These are phyloP conservation scores for Ogataea ganodermae DNA, from an alignment of 805 yeast genomes.

Conservation along the genomic window DNA sequence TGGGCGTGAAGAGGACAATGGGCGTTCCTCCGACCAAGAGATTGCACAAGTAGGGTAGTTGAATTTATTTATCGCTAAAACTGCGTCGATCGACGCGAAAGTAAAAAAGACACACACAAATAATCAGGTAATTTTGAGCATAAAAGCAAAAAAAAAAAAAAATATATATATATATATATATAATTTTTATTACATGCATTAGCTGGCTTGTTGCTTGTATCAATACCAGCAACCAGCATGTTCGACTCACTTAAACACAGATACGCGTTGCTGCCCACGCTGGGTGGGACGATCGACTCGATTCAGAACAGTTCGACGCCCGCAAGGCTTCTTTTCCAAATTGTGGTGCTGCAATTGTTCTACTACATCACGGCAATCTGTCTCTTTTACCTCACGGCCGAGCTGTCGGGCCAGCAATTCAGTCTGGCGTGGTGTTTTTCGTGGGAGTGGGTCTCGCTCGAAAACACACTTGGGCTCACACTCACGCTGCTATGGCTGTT, in stretches of 20 bases:
- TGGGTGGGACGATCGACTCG: slow-evolving; percentile 12
- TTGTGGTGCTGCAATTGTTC: slow-evolving; percentile 71
- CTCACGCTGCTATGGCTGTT: slow-evolving; percentile 77
- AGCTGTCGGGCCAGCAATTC: slow-evolving; percentile 71
- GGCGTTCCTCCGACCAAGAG: slow-evolving; percentile 31
- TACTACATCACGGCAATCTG: slow-evolving; percentile 75
- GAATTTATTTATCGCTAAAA: neutral
- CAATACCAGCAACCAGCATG: slow-evolving; percentile 8
- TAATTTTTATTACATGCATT: too few relatives aligned
- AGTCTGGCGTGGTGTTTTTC: slow-evolving; percentile 72
- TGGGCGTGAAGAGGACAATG: slow-evolving; percentile 24
- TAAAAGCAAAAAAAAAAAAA: too few relatives aligned
- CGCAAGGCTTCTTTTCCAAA: slow-evolving; percentile 63
- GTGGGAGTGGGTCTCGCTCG: slow-evolving; percentile 73
- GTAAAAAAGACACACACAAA: neutral
- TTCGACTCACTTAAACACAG: slow-evolving; percentile 17
- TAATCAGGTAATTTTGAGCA: too few relatives aligned
- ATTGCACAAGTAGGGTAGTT: slow-evolving; percentile 19
- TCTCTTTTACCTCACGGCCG: slow-evolving; percentile 63
- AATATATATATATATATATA: too few relatives aligned
- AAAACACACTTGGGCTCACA: slow-evolving; percentile 79
- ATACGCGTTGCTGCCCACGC: slow-evolving; percentile 19
- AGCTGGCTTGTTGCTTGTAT: neutral
- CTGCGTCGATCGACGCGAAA: neutral
- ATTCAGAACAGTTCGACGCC: slow-evolving; percentile 45